A percentile compares a stretch with the other conserved stretches of the same genome.
phyloP scores from a whole-genome alignment of 441 rosid species.

The Corymbia citriodora region DNA sequence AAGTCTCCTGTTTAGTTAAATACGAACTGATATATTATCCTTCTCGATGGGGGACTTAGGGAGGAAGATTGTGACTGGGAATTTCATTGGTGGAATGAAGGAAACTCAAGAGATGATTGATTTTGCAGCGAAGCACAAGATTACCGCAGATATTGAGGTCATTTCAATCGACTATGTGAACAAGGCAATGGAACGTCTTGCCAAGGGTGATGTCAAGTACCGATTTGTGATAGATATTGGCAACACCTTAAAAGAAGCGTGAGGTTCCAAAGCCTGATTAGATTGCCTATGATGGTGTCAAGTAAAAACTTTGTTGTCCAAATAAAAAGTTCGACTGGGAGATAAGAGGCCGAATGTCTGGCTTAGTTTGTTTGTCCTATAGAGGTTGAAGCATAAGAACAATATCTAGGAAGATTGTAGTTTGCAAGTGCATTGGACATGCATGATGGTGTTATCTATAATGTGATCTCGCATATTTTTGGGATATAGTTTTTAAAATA shows the following conservation, averaged over 20 bases:
- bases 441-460: not conserved
- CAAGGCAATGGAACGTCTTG: constrained; percentile 4
- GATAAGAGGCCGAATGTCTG: not conserved
- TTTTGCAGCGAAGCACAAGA: constrained; percentile 9
- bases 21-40: not conserved
- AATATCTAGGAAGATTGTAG: not conserved
- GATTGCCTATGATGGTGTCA: not conserved
- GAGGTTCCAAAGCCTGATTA: not conserved
- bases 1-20: not conserved
- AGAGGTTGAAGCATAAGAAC: too few species aligned
- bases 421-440: not conserved
- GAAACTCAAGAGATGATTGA: constrained; percentile 14
- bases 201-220: constrained; percentile 7
- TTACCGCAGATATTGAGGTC: not conserved
- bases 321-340: not conserved
- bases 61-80: constrained; percentile 1
- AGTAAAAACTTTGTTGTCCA: not conserved
- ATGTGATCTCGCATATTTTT: too few species aligned
- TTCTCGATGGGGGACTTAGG: not conserved
- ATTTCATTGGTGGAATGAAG: not conserved
- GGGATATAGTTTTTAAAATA: too few species aligned
- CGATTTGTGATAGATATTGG: constrained; percentile 11
- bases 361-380: not conserved
- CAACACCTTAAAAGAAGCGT: not conserved
- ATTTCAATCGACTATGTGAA: constrained; percentile 5